Evolutionary conservation across 2,329 filamentous ascomycete genomes (phyloP).

Genomic region (Elsinoe arachidis): DNA sequence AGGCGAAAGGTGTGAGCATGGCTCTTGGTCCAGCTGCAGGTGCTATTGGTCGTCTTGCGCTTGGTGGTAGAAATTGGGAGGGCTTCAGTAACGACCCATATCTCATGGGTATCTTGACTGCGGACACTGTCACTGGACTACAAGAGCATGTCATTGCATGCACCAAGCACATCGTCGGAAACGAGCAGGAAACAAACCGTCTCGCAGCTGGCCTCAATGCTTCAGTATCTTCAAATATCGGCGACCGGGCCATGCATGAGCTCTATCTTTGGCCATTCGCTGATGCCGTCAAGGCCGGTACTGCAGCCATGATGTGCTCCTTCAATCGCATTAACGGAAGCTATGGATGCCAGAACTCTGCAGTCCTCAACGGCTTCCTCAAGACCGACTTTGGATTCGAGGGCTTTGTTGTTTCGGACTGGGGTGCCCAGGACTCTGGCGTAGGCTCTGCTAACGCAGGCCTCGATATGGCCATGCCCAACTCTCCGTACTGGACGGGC

Average conservation of each 20-base stretch:
- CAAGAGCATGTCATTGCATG: slow-evolving; percentile 33
- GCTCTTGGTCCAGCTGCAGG: slow-evolving; percentile 26
- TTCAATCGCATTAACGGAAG: slow-evolving; percentile 65
- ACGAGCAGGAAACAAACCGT: slow-evolving; percentile 26
- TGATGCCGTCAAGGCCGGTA: slow-evolving; percentile 57
- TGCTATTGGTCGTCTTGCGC: slow-evolving; percentile 24
- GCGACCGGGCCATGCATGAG: slow-evolving; percentile 21
- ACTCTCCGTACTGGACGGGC: slow-evolving; percentile 19
- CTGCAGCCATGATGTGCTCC: slow-evolving; percentile 61
- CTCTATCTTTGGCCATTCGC: slow-evolving; percentile 48
- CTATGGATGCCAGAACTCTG: slow-evolving; percentile 56
- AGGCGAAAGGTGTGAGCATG: slow-evolving; percentile 26
- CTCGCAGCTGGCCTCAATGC: slow-evolving; percentile 20
- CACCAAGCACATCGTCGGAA: slow-evolving; percentile 27
- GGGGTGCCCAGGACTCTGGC: slow-evolving; percentile 23
- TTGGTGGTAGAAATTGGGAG: slow-evolving; percentile 28
- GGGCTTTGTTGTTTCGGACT: slow-evolving; percentile 22
- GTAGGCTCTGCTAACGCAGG: slow-evolving; percentile 23
- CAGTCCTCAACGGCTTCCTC: slow-evolving; percentile 52
- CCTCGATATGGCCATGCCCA: slow-evolving; percentile 26
- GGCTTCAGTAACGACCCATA: slow-evolving; percentile 24
- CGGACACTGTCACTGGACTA: slow-evolving; percentile 24
- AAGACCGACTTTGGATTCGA: slow-evolving; percentile 49
- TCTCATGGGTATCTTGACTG: slow-evolving; percentile 23
- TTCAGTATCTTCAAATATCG: slow-evolving; percentile 40